A percentile compares a stretch with the other conserved stretches of the same genome.
Conservation (phyloP, 2,329 filamentous ascomycete genomes). For the Hymenoscyphus fructigenus region DNA sequence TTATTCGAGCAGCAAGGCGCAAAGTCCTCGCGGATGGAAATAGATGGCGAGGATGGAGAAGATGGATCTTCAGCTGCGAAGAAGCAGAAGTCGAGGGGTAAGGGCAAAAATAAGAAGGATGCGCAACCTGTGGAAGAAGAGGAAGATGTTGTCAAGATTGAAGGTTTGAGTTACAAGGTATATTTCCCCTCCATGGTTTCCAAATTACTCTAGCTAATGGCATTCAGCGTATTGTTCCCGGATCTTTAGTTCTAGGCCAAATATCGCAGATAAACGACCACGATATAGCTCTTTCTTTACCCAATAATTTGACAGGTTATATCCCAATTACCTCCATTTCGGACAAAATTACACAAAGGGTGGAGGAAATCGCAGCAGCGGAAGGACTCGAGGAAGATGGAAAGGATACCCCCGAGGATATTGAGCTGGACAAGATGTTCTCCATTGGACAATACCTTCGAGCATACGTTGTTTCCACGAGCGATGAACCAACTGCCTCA, state of each 20-base stretch:
- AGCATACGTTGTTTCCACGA: slow-evolving; percentile 76
- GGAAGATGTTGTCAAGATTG: slow-evolving; percentile 65
- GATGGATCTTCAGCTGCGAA: slow-evolving; percentile 38
- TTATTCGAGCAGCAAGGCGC: slow-evolving; percentile 77
- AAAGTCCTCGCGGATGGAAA: slow-evolving; percentile 45
- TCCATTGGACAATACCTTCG: slow-evolving; percentile 83
- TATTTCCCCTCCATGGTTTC: slow-evolving; percentile 25
- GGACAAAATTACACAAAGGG: slow-evolving; percentile 69
- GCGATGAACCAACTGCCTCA: slow-evolving; percentile 54
- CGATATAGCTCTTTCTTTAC: slow-evolving; percentile 77
- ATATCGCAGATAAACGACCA: slow-evolving; percentile 77
- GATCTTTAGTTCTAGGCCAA: slow-evolving; percentile 85
- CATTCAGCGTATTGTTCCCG: slow-evolving; percentile 73
- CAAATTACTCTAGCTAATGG: slow-evolving; percentile 35
- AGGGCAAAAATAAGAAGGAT: slow-evolving; percentile 52
- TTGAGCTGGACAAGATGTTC: slow-evolving; percentile 77
- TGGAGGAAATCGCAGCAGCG: slow-evolving; percentile 67
- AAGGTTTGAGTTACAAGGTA: slow-evolving; percentile 88
- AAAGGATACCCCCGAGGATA: slow-evolving; percentile 48
- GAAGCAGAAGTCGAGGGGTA: slow-evolving; percentile 54
- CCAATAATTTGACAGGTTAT: slow-evolving; percentile 90
- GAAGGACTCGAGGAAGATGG: slow-evolving; percentile 53
- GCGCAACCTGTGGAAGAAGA: slow-evolving; percentile 49
- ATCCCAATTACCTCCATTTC: slow-evolving; percentile 93
- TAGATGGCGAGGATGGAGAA: slow-evolving; percentile 34